Evolutionary conservation across 192 early-diverging fungal species (phyloP).

Genomic region (Coemansia reversa): DNA sequence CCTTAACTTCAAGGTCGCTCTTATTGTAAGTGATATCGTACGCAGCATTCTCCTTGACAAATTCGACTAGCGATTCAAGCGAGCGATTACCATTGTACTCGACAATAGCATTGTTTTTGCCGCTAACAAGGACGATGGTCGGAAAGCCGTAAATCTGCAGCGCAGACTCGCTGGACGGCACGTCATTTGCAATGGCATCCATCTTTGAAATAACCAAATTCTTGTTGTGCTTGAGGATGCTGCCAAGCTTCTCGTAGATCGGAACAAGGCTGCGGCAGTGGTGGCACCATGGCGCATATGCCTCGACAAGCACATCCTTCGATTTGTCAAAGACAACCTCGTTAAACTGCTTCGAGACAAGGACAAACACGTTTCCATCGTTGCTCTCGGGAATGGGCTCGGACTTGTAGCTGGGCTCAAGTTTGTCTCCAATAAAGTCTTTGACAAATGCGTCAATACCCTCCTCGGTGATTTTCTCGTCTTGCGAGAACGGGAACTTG

Average conservation of each 20-base stretch:
- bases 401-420: conserved; percentile 80
- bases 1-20: conserved; percentile 33
- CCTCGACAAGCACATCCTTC: conserved; percentile 62
- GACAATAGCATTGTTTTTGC: conserved; percentile 72
- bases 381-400: conserved; percentile 81
- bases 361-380: conserved; percentile 83
- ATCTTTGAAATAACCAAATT: conserved; percentile 86
- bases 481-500: conserved; percentile 87
- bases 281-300: conserved; percentile 93
- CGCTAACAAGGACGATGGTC: conserved; percentile 90
- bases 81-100: conserved; percentile 84
- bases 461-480: conserved; percentile 61
- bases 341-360: conserved; percentile 80
- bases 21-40: conserved; percentile 49
- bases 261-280: conserved; percentile 83
- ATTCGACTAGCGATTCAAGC: conserved; percentile 72
- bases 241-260: conserved; percentile 82
- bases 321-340: conserved; percentile 20
- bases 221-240: conserved; percentile 54
- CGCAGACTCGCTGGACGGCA: conserved; percentile 64
- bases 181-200: conserved; percentile 93
- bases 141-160: conserved; percentile 91
- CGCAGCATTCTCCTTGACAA: conserved; percentile 75
- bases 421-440: conserved; percentile 64
- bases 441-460: conserved; percentile 63